These are phyloP conservation scores for Podila verticillata DNA, from an alignment of 192 early-diverging fungal species.

Conservation along the genomic window DNA sequence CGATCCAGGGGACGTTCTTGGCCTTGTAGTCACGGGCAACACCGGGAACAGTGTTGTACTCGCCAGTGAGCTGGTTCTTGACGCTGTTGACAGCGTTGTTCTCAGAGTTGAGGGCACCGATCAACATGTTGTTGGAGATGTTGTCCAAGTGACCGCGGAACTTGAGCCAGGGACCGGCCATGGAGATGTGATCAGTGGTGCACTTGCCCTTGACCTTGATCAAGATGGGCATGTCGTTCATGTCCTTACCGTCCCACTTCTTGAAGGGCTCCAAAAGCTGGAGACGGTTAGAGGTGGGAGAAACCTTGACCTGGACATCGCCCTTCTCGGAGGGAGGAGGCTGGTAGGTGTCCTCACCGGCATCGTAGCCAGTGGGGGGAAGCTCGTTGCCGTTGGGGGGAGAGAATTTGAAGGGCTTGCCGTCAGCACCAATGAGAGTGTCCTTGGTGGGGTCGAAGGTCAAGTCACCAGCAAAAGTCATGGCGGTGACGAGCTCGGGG, in stretches of 20 bases:
- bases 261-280: slow-evolving; percentile 84
- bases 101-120: slow-evolving; percentile 94
- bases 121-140: slow-evolving; percentile 95
- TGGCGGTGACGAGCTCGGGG: slow-evolving; percentile 94
- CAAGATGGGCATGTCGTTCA: slow-evolving; percentile 82
- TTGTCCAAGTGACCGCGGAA: slow-evolving; percentile 99
- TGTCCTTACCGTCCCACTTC: slow-evolving; percentile 92
- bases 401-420: slow-evolving; percentile 95
- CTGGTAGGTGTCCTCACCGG: slow-evolving; percentile 95
- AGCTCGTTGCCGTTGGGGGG: slow-evolving; percentile 89
- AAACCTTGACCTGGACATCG: slow-evolving; percentile 77
- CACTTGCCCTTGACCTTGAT: slow-evolving; percentile 99
- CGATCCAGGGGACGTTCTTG: slow-evolving; percentile 83
- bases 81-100: slow-evolving; percentile 81
- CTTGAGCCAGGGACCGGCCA: slow-evolving; percentile 92
- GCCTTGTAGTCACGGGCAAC: slow-evolving; percentile 97
- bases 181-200: slow-evolving; percentile 98
- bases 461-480: slow-evolving; percentile 94
- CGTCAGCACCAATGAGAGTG: slow-evolving; percentile 83
- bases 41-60: slow-evolving; percentile 92
- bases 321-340: slow-evolving; percentile 88
- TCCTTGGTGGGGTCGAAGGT: slow-evolving; percentile 96
- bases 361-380: slow-evolving; percentile 92
- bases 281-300: slow-evolving; percentile 88
- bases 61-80: slow-evolving; percentile 76